Evolutionary conservation across 441 rosid species (phyloP), one percentile per base, ranked within the genome.

Genomic region (Adansonia grandidieri): DNA sequence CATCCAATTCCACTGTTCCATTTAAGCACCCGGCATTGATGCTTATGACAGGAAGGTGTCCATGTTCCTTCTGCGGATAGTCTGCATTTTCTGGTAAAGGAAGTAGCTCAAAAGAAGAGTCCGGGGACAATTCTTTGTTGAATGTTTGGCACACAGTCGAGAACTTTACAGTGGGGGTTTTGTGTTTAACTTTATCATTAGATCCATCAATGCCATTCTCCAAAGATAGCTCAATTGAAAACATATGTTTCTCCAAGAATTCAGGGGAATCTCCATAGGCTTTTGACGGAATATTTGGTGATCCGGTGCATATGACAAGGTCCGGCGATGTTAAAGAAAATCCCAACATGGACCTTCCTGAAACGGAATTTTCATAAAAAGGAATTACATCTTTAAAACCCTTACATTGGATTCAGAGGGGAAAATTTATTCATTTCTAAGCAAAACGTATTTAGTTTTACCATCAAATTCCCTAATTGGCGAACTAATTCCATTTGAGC

Each of bases 21-120:
- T 71, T 79, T 13, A 69, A 75, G 58, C 80, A 85, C n/a, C 93
- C 93, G 45, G 85, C 84, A 85, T 88, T 83, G 64, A 90, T 82
- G 79, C 86, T 81, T 1, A 86, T 71, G 0, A 79, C 83, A 71
- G 72, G 88, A 78, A 70, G 19, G 22, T 45, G 17, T 63, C 42
- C 71, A 22, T 79, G 9, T 44, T 70, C 68, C 42, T 78, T 9
- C 32, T 63, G 78, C 1, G 71, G 57, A 70, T 57, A 57, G 57
- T 82, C 86, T 66, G 74, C 78, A 53, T 44, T 71, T 60, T 19
- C 73, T 14, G 82, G 73, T 42, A 80, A 83, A 4, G 88, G 91
- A 75, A 87, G 88, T 67, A 96, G 92, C 85, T 91, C 96, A 20
- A 94, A 91, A 32, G 99, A 96, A 77, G 93, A 92, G 71, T 89